Conservation (phyloP, 2,329 filamentous ascomycete species). For the Gnomoniopsis sp. region DNA sequence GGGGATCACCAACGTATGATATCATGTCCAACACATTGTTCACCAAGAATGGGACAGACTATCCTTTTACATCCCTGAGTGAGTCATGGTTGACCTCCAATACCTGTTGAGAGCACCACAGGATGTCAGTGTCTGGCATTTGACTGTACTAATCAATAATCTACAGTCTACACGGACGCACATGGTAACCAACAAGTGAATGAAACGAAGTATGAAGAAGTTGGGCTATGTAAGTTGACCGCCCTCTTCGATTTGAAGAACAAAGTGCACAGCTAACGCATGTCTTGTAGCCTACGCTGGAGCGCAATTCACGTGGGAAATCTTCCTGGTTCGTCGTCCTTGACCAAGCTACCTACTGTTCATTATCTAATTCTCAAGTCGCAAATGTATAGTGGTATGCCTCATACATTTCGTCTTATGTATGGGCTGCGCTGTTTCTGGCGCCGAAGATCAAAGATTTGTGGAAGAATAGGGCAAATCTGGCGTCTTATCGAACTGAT, state of each 20-base stretch:
- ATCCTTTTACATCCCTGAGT: slow-evolving; percentile 14
- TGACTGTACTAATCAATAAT: neutral
- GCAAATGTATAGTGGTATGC: slow-evolving; percentile 5
- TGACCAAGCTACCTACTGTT: neutral
- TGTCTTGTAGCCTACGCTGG: slow-evolving; percentile 9
- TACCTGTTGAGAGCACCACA: neutral
- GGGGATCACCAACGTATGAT: slow-evolving; percentile 20
- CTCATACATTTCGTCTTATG: slow-evolving; percentile 13
- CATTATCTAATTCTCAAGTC: neutral
- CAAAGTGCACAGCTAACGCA: neutral
- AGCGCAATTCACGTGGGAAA: slow-evolving; percentile 19
- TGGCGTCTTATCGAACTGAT: slow-evolving; percentile 4
- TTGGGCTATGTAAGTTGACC: slow-evolving; percentile 13
- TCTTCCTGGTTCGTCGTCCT: slow-evolving; percentile 16
- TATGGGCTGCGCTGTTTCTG: slow-evolving; percentile 14
- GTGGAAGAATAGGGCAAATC: slow-evolving; percentile 10
- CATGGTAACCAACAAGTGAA: slow-evolving; percentile 16
- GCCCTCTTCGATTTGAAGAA: neutral
- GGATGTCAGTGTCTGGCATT: neutral
- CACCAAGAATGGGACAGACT: slow-evolving; percentile 19
- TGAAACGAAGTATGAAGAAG: slow-evolving; percentile 20
- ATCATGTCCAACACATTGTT: slow-evolving; percentile 21
- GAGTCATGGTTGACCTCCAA: neutral
- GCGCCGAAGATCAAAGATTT: slow-evolving; percentile 9
- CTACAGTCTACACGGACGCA: slow-evolving; percentile 9